Evolutionary conservation across 1,139 yeast genomes (phyloP).

Genomic region (Eremothecium cymbalariae): DNA sequence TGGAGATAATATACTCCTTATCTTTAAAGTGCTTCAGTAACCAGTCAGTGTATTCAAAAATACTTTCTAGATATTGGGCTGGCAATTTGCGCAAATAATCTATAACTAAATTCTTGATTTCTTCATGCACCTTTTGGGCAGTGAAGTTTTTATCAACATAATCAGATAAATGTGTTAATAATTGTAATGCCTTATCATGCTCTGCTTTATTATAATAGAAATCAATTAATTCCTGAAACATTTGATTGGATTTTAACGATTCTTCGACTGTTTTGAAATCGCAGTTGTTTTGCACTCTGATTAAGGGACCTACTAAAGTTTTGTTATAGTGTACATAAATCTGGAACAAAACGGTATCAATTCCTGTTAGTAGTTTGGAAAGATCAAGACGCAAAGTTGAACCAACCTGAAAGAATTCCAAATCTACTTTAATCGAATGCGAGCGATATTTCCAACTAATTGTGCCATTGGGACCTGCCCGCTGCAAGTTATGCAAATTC

Average conservation of each 20-base stretch:
- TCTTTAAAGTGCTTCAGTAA: constrained; percentile 37
- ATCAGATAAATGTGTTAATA: constrained; percentile 35
- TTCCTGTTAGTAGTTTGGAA: constrained; percentile 39
- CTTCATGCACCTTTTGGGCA: constrained; percentile 26
- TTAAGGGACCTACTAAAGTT: constrained; percentile 70
- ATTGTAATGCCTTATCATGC: constrained; percentile 61
- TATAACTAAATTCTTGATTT: constrained; percentile 30
- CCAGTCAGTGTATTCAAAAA: constrained; percentile 54
- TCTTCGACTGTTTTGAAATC: constrained; percentile 54
- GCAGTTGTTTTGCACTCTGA: constrained; percentile 69
- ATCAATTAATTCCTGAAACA: constrained; percentile 66
- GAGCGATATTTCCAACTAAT: constrained; percentile 21
- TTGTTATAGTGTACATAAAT: constrained; percentile 65
- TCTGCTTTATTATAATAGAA: constrained; percentile 58
- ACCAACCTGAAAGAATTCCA: constrained; percentile 26
- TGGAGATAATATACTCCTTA: constrained; percentile 31
- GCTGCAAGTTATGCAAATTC: constrained; percentile 32
- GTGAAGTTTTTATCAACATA: constrained; percentile 24
- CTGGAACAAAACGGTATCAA: constrained; percentile 74
- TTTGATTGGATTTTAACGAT: constrained; percentile 43
- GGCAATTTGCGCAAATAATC: constrained; percentile 59
- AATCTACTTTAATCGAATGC: constrained; percentile 17
- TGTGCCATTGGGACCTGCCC: constrained; percentile 12
- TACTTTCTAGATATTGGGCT: constrained; percentile 42
- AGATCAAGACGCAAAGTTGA: constrained; percentile 30